phyloP scores from a whole-genome alignment of 163 green algal genomes.

The Chlamydomonas reinhardtii region DNA sequence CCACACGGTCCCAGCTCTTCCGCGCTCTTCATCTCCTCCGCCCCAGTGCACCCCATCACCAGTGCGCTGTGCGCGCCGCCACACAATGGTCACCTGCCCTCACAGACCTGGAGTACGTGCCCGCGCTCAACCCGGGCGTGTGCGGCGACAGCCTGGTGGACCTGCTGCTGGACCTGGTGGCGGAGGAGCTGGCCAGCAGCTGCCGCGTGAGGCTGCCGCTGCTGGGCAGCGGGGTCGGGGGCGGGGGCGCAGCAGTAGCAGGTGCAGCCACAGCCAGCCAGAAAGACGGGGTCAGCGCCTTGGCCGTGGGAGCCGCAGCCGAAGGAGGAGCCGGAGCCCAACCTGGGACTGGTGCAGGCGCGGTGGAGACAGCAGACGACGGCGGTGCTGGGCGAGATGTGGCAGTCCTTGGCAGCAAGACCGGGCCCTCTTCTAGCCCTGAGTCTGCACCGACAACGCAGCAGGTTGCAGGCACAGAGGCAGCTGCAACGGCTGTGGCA shows the following conservation, averaged over 20 bases:
- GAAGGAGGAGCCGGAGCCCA: too few species aligned
- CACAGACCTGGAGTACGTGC: constrained; percentile 77
- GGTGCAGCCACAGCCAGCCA: neutral
- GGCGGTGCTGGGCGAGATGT: neutral
- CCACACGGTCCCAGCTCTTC: too few species aligned
- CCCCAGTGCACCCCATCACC: too few species aligned
- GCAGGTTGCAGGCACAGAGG: too few species aligned
- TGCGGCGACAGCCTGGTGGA: constrained; percentile 66
- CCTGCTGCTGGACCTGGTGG: constrained; percentile 59
- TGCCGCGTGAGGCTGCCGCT: constrained; percentile 36
- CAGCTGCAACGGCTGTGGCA: neutral
- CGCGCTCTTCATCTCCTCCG: too few species aligned
- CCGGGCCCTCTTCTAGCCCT: too few species aligned
- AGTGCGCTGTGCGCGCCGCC: neutral
- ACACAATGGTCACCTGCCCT: neutral
- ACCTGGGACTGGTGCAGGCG: too few species aligned
- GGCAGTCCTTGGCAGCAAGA: too few species aligned
- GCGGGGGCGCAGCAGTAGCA: neutral
- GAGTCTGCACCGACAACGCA: too few species aligned
- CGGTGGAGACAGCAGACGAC: neutral
- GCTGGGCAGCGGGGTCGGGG: neutral
- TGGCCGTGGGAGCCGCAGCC: too few species aligned
- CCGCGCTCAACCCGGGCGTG: constrained; percentile 56
- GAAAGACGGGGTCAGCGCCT: neutral
- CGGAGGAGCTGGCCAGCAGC: constrained; percentile 31